Conservation (phyloP, 164 flowering plant species). For the Nymphaea colorata region DNA sequence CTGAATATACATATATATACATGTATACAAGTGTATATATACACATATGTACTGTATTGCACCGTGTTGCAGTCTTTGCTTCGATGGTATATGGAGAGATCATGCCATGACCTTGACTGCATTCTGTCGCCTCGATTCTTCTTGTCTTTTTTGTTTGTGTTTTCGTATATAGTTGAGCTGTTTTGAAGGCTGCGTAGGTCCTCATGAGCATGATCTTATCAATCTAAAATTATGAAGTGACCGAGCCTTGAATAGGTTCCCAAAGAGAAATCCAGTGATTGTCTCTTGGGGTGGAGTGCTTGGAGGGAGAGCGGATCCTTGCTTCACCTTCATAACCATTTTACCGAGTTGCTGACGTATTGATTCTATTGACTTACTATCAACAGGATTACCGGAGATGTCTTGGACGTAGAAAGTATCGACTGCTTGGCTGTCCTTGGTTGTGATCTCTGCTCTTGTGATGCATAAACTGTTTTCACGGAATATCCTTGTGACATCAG, state of each 20-base stretch:
- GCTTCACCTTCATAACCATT: conserved; percentile 39
- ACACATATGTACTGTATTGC: too few relatives aligned
- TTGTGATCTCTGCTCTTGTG: conserved; percentile 68
- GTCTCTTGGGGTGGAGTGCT: conserved; percentile 30
- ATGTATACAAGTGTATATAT: too few relatives aligned
- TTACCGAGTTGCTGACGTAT: conserved; percentile 59
- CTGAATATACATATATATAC: too few relatives aligned
- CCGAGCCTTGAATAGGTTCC: conserved; percentile 48
- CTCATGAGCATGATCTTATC: conserved; percentile 41
- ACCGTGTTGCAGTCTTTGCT: too few relatives aligned
- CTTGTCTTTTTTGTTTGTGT: neutral
- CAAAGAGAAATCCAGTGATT: conserved; percentile 41
- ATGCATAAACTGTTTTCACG: conserved; percentile 72
- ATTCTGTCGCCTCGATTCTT: conserved; percentile 5
- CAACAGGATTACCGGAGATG: conserved; percentile 63
- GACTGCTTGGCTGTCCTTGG: conserved; percentile 52
- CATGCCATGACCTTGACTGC: neutral
- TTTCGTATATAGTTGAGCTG: neutral
- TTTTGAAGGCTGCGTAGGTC: neutral
- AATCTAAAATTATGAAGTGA: conserved; percentile 35
- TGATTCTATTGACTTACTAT: conserved; percentile 52
- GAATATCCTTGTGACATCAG: conserved; percentile 77
- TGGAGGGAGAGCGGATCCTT: conserved; percentile 15
- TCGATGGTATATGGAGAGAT: too few relatives aligned
- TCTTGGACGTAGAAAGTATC: conserved; percentile 75